Conservation (phyloP, 768 basidiomycete species). For the Crepidotus variabilis region DNA sequence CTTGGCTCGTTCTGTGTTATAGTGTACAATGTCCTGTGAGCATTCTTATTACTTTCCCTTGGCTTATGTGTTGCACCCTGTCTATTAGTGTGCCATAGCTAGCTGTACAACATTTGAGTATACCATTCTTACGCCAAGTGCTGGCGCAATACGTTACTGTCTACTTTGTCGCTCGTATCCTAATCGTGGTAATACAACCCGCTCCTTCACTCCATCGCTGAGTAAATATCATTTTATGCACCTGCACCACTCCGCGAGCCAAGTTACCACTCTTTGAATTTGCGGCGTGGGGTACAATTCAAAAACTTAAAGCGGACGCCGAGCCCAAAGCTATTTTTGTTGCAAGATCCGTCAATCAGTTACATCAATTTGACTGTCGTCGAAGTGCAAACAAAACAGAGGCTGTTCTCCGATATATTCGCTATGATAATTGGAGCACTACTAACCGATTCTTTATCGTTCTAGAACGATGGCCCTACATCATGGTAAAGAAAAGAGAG, state of each 20-base stretch:
- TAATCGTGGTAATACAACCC: not conserved
- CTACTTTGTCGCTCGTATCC: not conserved
- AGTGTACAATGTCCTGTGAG: conserved; percentile 1
- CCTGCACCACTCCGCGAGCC: not conserved
- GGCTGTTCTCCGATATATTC: not conserved
- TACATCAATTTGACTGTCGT: not conserved
- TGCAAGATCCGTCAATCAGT: not conserved
- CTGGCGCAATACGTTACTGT: not conserved
- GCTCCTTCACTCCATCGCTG: too few relatives aligned
- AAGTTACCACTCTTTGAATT: not conserved
- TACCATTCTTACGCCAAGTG: not conserved
- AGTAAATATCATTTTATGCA: too few relatives aligned
- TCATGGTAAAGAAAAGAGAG: too few relatives aligned
- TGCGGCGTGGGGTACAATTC: not conserved
- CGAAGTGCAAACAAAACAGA: not conserved
- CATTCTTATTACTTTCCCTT: not conserved
- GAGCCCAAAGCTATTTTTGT: not conserved
- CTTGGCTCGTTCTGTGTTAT: conserved; percentile 1
- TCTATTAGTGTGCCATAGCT: not conserved
- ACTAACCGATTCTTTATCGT: not conserved
- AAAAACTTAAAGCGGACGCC: not conserved
- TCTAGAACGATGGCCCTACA: too few relatives aligned
- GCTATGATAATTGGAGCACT: not conserved
- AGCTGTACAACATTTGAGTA: not conserved
- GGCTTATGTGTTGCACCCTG: not conserved